A percentile compares a stretch with the other conserved stretches of the same genome.
phyloP scores from a whole-genome alignment of 768 basidiomycete species.

The Mycena polygramma region DNA sequence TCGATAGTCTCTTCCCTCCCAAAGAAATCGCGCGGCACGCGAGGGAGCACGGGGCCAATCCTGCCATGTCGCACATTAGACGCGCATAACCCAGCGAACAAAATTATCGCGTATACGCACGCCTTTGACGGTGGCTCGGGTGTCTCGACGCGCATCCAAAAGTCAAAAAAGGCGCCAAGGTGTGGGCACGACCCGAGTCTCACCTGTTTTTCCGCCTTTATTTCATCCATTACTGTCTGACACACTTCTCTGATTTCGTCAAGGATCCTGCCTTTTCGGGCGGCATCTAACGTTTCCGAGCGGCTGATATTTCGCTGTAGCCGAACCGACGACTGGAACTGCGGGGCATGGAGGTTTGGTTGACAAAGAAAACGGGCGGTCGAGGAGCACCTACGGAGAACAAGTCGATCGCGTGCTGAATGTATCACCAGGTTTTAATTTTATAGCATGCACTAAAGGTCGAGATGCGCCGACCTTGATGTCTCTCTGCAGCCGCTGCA shows the following conservation, averaged over 20 bases:
- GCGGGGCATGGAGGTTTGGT: not conserved
- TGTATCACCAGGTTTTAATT: not conserved
- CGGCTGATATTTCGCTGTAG: slow-evolving; percentile 27
- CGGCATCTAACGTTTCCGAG: slow-evolving; percentile 28
- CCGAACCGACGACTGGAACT: slow-evolving; percentile 31
- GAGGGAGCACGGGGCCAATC: slow-evolving; percentile 34
- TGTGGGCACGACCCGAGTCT: not conserved
- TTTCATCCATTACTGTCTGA: slow-evolving; percentile 34
- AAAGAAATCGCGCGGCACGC: slow-evolving; percentile 32
- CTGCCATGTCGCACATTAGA: slow-evolving; percentile 22
- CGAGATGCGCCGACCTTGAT: slow-evolving; percentile 29
- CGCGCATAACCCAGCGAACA: not conserved
- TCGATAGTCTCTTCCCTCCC: slow-evolving; percentile 32
- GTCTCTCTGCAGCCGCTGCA: slow-evolving; percentile 32
- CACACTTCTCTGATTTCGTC: slow-evolving; percentile 38
- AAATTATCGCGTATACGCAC: slow-evolving; percentile 20
- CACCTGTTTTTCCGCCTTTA: slow-evolving; percentile 36
- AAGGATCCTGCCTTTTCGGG: slow-evolving; percentile 34
- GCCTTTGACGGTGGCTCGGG: slow-evolving; percentile 18
- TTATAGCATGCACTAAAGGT: too few species aligned
- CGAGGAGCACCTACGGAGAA: slow-evolving; percentile 31
- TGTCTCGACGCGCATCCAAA: slow-evolving; percentile 2
- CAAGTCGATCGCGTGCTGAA: slow-evolving; percentile 37
- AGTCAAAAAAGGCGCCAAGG: slow-evolving; percentile 5
- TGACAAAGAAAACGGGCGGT: not conserved